Evolutionary conservation across 768 basidiomycete genomes (phyloP), one percentile per base, ranked within the genome.

Genomic region (Rhodotorula graminis): DNA sequence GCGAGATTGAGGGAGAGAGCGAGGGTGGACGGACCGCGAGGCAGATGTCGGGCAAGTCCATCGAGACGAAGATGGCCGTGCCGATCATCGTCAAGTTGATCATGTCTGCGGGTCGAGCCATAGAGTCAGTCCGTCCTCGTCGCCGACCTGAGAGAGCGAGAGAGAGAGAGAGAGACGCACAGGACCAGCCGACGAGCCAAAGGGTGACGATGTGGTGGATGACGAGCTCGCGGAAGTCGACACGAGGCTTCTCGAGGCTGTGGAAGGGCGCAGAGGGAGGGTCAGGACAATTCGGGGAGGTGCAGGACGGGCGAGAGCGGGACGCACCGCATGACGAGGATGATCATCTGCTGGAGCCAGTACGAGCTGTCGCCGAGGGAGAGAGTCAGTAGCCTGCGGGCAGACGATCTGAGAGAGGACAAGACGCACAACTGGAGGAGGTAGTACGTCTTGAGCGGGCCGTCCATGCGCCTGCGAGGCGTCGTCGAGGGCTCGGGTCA

Each of bases 1-100:
- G 31, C 33, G n/a, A 58, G 47, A 60, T 46, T 19, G 57, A 40
- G n/a, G 15, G 44, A 46, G 18, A 5, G 44, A 46, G 8, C 15
- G 31, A 10, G 44, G 19, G 5, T 0, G 58, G 2, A 2, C 89
- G 75, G 74, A 92, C 89, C 21, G 91, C 93, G 21, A 99, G 84
- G 81, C 90, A 91, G 47, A 87, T 82, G 79, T 99, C 96, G 0
- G 94, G 92, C 29, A 94, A 84, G 82, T 99, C 96, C 96, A 98
- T 98, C 80, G 93, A 96, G 82, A 94, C 85, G 78, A 89, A 98
- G 42, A 99, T 86, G 11, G 93, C 89, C 74, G 91, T 90, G 18
- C 96, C 96, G 56, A 98, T 93, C 64, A 86, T 81, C 0, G 93
- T 97, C 64, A 92, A 56, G 81, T 92, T 93, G 75, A 88, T 72